phyloP scores from a whole-genome alignment of 2,329 filamentous ascomycete species.

The Chaetomiaceae sp. region DNA sequence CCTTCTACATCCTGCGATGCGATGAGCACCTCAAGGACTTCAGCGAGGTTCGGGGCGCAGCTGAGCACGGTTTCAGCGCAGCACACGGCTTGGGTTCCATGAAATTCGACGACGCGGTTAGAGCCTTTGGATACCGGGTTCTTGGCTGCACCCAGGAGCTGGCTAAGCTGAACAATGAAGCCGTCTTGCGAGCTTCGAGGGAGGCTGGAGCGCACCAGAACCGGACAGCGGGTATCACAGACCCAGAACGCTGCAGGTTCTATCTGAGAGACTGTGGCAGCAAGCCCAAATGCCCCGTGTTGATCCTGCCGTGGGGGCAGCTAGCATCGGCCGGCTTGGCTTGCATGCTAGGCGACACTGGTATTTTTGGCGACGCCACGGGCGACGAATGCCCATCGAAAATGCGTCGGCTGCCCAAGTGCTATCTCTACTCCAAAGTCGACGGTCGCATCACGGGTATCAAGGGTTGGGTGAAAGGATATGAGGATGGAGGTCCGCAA shows the following conservation, averaged over 20 bases:
- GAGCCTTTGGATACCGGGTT: constrained; percentile 34
- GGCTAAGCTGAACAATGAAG: constrained; percentile 33
- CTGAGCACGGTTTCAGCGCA: constrained; percentile 35
- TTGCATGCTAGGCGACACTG: constrained; percentile 29
- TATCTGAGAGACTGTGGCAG: constrained; percentile 35
- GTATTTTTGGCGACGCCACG: constrained; percentile 28
- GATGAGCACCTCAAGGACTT: constrained; percentile 37
- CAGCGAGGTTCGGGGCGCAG: constrained; percentile 33
- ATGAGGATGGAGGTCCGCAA: constrained; percentile 33
- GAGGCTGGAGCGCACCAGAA: constrained; percentile 7
- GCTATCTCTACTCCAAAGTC: constrained; percentile 32
- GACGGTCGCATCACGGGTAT: constrained; percentile 28
- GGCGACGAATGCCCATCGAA: not conserved
- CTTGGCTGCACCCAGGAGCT: constrained; percentile 31
- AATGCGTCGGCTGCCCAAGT: constrained; percentile 27
- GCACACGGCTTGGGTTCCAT: constrained; percentile 31
- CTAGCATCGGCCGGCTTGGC: constrained; percentile 30
- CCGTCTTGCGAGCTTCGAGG: constrained; percentile 28
- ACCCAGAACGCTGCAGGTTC: constrained; percentile 32
- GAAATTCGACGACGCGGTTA: constrained; percentile 30
- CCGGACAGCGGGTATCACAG: constrained; percentile 18
- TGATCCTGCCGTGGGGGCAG: constrained; percentile 37
- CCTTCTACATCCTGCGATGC: constrained; percentile 39
- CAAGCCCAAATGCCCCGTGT: constrained; percentile 32
- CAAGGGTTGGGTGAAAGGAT: constrained; percentile 35